Evolutionary conservation across 495 filamentous ascomycete genomes (phyloP), one percentile per base, ranked within the genome.

Genomic region (Daldinia childiae): DNA sequence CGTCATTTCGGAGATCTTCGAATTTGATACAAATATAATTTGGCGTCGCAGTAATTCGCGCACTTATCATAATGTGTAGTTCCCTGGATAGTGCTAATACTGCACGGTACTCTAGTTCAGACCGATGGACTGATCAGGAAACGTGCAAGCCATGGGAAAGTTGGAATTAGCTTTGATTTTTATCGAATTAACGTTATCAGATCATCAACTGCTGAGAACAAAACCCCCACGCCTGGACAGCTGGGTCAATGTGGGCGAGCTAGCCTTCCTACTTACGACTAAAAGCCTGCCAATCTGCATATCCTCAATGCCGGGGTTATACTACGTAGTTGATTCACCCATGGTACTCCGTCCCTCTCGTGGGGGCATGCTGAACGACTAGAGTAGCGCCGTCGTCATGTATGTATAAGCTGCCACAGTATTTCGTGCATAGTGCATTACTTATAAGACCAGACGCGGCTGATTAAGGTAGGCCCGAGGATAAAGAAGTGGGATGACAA

Each of bases 1-100:
- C 56, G 32, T 68, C 30, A 65, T 73, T 48, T 62, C 60, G 64
- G 61, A 73, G 64, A 73, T 65, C 14, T 29, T 73, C 48, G 30
- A 64, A 57, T 38, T 55, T 24, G 51, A 60, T 17, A 30, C 9
- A 51, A 43, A 36, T 41, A 30, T 6, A 51, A 43, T 27, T 41
- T 56, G 32, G 8, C 2, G 19, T 48, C 17, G 29, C 21, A 65
- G 61, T 73, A 73, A 68, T 62, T 73, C 70, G 60, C 64, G 70
- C 70, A 62, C 29, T n/a, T 36, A 48, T 55, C 48, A 21, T 30
- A 52, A 32, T 48, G 4, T 14, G 19, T 19, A n/a, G 15, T 30
- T 15, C 6, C 17, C 27, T 50, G 29, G 38, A 21, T 51, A 38
- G 21, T 36, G 39, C 55, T 26, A n/a, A 57, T 48, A 57, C 8